Conservation (phyloP, 1,139 yeast species). For the Pichiaceae sp. region DNA sequence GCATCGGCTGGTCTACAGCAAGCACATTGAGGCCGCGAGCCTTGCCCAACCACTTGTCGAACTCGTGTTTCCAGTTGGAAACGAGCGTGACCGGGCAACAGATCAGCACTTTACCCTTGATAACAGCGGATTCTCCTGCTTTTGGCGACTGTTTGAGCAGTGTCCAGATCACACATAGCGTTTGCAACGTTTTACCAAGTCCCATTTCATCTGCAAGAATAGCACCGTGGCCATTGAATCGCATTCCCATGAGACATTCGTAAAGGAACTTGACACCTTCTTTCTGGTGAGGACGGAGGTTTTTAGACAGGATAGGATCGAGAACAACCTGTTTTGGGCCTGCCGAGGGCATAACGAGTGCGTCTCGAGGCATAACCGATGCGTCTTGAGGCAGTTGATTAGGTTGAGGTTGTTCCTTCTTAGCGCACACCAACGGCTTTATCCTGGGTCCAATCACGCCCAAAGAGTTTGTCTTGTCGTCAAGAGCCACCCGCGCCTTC, state of each 20-base stretch:
- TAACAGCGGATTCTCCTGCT: constrained; percentile 28
- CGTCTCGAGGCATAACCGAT: too few species aligned
- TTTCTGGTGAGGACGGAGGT: constrained; percentile 72
- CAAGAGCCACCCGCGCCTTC: too few species aligned
- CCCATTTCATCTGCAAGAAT: constrained; percentile 97
- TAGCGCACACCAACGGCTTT: too few species aligned
- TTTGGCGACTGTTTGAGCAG: constrained; percentile 66
- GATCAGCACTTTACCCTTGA: constrained; percentile 52
- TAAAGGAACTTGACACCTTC: constrained; percentile 79
- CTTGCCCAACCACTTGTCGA: constrained; percentile 77
- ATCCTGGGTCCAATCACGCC: too few species aligned
- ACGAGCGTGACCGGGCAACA: constrained; percentile 91
- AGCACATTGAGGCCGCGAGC: constrained; percentile 32
- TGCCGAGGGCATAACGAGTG: constrained; percentile 8
- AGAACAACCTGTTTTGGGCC: constrained; percentile 51
- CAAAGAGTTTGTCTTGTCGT: too few species aligned
- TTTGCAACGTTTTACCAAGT: constrained; percentile 83
- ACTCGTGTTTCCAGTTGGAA: constrained; percentile 83
- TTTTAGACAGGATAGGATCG: constrained; percentile 53
- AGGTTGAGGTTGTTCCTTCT: too few species aligned
- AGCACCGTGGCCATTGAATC: constrained; percentile 59
- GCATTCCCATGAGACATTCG: constrained; percentile 69
- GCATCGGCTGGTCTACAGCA: constrained; percentile 38
- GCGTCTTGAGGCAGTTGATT: too few species aligned
- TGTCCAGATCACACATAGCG: constrained; percentile 81